Conservation (phyloP, 2,329 filamentous ascomycete genomes). For the Podosphaera xanthii region DNA sequence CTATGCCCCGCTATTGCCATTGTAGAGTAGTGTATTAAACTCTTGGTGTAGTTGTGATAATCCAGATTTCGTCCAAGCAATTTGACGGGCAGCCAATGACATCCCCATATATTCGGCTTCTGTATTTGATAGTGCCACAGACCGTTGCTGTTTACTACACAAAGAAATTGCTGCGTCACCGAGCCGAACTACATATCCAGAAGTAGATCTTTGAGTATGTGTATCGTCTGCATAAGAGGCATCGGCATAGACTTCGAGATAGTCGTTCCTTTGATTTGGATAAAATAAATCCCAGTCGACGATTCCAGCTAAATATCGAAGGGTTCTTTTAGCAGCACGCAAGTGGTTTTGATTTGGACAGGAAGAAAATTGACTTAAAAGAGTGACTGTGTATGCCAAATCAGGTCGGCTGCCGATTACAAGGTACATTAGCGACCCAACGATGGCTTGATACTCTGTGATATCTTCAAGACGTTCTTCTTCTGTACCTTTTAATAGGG, state of each 20-base stretch:
- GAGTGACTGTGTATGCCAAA: background rate
- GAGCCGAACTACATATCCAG: background rate
- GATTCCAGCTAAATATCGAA: background rate
- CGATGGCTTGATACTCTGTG: too few relatives aligned
- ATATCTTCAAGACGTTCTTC: background rate
- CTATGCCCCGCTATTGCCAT: too few relatives aligned
- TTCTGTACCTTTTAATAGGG: background rate
- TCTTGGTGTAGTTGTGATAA: too few relatives aligned
- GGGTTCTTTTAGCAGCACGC: too few relatives aligned
- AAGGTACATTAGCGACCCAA: background rate
- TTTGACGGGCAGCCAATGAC: too few relatives aligned
- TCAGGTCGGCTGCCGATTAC: background rate
- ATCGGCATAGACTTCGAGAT: background rate
- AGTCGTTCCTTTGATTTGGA: background rate
- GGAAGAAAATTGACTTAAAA: background rate
- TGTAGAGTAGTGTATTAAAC: too few relatives aligned
- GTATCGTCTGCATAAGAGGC: background rate
- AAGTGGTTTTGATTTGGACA: too few relatives aligned
- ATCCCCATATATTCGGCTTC: too few relatives aligned
- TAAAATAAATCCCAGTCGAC: background rate
- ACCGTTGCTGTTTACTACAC: background rate
- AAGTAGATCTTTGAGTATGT: background rate
- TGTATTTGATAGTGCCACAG: background rate
- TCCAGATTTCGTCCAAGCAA: too few relatives aligned
- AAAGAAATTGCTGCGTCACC: background rate